Conservation (phyloP, 1,139 yeast species). For the Geotrichum fermentans region DNA sequence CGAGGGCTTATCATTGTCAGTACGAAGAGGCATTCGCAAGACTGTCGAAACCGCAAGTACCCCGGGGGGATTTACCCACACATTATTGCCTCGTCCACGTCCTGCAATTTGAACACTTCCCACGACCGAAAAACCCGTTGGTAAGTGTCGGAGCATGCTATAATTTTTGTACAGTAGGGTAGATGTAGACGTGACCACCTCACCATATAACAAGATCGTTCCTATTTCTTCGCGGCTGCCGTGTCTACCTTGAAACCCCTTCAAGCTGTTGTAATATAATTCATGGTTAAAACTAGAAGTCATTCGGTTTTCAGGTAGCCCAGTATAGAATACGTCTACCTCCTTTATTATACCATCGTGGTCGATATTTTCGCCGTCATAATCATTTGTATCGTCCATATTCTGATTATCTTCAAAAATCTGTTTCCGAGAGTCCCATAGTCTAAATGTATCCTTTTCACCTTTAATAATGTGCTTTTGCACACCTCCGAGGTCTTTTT, state of each 20-base stretch:
- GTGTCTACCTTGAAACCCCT: conserved; percentile 32
- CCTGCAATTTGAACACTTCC: conserved; percentile 88
- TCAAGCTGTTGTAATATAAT: conserved; percentile 50
- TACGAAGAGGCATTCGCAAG: conserved; percentile 50
- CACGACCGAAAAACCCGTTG: conserved; percentile 66
- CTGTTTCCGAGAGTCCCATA: conserved; percentile 16
- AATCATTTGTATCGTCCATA: background rate
- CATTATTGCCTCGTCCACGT: conserved; percentile 89
- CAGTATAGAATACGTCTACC: conserved; percentile 44
- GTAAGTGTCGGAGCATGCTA: conserved; percentile 51
- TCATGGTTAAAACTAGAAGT: conserved; percentile 72
- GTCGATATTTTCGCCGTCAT: conserved; percentile 34
- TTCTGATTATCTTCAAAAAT: background rate
- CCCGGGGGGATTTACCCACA: conserved; percentile 93
- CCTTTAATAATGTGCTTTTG: conserved; percentile 10
- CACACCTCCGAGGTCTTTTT: conserved; percentile 15
- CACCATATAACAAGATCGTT: conserved; percentile 65
- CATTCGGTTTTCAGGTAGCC: conserved; percentile 41
- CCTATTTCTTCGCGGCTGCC: conserved; percentile 46
- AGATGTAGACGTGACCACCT: conserved; percentile 85
- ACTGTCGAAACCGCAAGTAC: conserved; percentile 79
- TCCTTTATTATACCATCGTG: conserved; percentile 54
- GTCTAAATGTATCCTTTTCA: conserved; percentile 16
- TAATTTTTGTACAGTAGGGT: conserved; percentile 72
- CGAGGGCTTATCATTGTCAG: conserved; percentile 36